These are phyloP conservation scores for Gamarada debralockiae DNA, from an alignment of 495 filamentous ascomycete genomes.

Conservation along the genomic window DNA sequence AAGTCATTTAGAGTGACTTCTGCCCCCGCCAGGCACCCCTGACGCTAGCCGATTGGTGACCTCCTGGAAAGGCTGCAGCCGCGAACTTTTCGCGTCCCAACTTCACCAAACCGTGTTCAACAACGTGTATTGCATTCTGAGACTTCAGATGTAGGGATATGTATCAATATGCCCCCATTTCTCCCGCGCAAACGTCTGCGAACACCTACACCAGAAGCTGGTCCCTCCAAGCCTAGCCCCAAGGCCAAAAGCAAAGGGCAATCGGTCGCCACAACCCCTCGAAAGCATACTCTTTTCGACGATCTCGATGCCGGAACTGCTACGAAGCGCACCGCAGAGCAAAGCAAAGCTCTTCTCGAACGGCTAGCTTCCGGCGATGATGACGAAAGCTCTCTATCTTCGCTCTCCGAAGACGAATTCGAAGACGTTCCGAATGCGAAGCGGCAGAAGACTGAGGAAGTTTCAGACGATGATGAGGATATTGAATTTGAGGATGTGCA, in stretches of 20 bases:
- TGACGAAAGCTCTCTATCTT: slow-evolving; percentile 49
- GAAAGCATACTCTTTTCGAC: slow-evolving; percentile 62
- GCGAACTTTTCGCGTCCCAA: neutral
- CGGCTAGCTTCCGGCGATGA: slow-evolving; percentile 51
- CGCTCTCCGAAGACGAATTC: slow-evolving; percentile 65
- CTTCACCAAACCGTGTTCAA: neutral
- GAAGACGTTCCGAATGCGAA: slow-evolving; percentile 42
- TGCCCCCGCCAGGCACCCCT: no score
- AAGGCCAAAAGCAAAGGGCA: slow-evolving; percentile 18
- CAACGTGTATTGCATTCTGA: neutral
- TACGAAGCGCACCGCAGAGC: slow-evolving; percentile 43
- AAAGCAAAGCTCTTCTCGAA: slow-evolving; percentile 43
- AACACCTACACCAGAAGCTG: slow-evolving; percentile 20
- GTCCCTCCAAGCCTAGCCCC: slow-evolving; percentile 11
- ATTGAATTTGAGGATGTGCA: slow-evolving; percentile 86
- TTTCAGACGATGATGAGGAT: slow-evolving; percentile 62
- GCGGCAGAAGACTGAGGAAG: slow-evolving; percentile 36
- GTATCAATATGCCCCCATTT: slow-evolving; percentile 26
- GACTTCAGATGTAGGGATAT: neutral
- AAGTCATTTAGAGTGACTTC: no score
- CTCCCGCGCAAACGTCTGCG: slow-evolving; percentile 26
- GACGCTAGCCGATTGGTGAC: slow-evolving; percentile 8
- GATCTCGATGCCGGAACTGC: slow-evolving; percentile 54
- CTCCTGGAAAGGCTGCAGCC: slow-evolving; percentile 5
- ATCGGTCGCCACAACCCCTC: slow-evolving; percentile 23